Conservation (phyloP, 371 early-diverging fungal species). For the Syncephalastrum racemosum region DNA sequence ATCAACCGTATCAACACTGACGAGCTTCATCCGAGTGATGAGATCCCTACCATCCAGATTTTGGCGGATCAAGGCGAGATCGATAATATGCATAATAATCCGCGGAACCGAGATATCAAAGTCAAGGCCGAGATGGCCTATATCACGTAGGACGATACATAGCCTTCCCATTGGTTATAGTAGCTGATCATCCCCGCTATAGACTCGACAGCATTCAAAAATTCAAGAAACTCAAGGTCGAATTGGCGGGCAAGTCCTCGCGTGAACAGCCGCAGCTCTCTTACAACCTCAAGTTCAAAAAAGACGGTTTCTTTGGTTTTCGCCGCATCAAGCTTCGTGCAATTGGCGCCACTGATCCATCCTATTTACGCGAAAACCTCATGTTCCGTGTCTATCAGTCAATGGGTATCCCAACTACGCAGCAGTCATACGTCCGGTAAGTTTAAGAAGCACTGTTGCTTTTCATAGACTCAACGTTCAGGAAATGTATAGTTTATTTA, state of each 20-base stretch:
- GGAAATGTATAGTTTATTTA: conserved; percentile 11
- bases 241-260: conserved; percentile 34
- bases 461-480: no score
- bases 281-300: conserved; percentile 33
- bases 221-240: conserved; percentile 21
- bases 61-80: conserved; percentile 9
- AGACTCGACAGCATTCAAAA: conserved; percentile 20
- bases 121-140: conserved; percentile 7
- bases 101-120: background rate
- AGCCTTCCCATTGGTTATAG: conserved; percentile 6
- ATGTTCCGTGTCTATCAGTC: conserved; percentile 27
- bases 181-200: conserved; percentile 2
- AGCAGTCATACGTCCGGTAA: conserved; percentile 25
- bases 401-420: conserved; percentile 24
- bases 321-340: conserved; percentile 34
- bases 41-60: conserved; percentile 19
- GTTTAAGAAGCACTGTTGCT: no score
- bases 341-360: conserved; percentile 28
- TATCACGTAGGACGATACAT: background rate
- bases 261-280: conserved; percentile 28
- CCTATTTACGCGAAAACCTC: conserved; percentile 37
- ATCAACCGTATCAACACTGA: conserved; percentile 19
- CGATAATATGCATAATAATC: conserved; percentile 12
- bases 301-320: conserved; percentile 20
- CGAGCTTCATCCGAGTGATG: conserved; percentile 10